Conservation (phyloP, 768 basidiomycete species). For the Tulasnella sp. region DNA sequence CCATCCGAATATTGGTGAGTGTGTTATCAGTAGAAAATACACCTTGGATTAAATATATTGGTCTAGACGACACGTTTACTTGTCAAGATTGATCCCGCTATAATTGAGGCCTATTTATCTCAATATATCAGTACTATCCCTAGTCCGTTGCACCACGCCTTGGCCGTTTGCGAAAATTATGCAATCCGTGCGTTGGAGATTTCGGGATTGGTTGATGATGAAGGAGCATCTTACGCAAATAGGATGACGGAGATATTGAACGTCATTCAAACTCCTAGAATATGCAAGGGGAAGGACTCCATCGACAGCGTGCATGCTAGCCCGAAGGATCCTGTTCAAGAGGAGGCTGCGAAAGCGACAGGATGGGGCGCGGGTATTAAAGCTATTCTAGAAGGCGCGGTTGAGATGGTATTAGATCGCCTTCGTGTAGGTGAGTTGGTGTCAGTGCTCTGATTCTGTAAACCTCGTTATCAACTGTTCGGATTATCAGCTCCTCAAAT, state of each 20-base stretch:
- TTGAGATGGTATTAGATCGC: constrained; percentile 5
- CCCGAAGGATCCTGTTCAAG: neutral
- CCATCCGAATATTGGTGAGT: constrained; percentile 47
- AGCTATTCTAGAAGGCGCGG: constrained; percentile 10
- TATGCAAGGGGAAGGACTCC: neutral
- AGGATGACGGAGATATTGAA: constrained; percentile 44
- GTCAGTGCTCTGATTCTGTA: constrained; percentile 21
- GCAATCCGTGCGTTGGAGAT: constrained; percentile 5
- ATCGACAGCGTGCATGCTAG: neutral
- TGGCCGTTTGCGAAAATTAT: constrained; percentile 6
- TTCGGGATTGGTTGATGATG: constrained; percentile 25
- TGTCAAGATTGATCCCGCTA: constrained; percentile 41
- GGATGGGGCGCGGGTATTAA: constrained; percentile 19
- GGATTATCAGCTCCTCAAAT: constrained; percentile 6
- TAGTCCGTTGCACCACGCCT: neutral
- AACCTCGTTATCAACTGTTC: neutral
- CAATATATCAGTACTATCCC: neutral
- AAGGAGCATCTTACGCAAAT: constrained; percentile 28
- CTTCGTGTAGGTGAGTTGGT: constrained; percentile 9
- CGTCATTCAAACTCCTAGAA: constrained; percentile 32
- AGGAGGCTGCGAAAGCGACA: neutral
- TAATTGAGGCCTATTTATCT: constrained; percentile 44
- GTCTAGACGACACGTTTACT: constrained; percentile 49
- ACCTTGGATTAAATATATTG: neutral
- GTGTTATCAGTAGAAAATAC: too few relatives aligned